Conservation (phyloP, 2,329 filamentous ascomycete genomes). For the Sphaerulina musiva region DNA sequence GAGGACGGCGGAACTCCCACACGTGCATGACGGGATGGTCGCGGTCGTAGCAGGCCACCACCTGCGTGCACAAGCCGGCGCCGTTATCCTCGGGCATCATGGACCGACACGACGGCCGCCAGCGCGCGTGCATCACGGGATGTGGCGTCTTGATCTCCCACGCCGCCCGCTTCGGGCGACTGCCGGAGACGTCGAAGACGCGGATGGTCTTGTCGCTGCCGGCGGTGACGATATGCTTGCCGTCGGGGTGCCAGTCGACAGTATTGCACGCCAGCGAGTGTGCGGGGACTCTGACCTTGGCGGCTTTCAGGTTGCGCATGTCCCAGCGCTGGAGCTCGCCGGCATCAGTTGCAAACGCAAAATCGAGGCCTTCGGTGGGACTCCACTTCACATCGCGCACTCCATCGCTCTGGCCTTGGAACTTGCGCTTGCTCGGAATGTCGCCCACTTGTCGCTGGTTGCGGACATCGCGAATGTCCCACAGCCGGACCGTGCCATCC, state of each 20-base stretch:
- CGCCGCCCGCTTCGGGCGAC: slow-evolving; percentile 52
- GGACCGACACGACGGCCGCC: slow-evolving; percentile 55
- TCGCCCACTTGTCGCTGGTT: slow-evolving; percentile 36
- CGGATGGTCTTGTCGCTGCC: slow-evolving; percentile 56
- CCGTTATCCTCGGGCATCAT: slow-evolving; percentile 47
- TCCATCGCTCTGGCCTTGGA: slow-evolving; percentile 53
- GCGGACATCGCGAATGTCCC: slow-evolving; percentile 55
- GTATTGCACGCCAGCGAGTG: slow-evolving; percentile 53
- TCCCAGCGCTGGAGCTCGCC: slow-evolving; percentile 61
- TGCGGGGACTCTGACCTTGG: slow-evolving; percentile 55
- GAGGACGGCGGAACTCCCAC: slow-evolving; percentile 58
- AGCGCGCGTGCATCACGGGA: slow-evolving; percentile 56
- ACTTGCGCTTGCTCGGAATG: slow-evolving; percentile 51
- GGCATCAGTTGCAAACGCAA: slow-evolving; percentile 59
- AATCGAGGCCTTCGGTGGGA: slow-evolving; percentile 55
- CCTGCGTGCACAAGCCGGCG: slow-evolving; percentile 54
- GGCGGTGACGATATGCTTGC: slow-evolving; percentile 58
- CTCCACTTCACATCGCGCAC: slow-evolving; percentile 61
- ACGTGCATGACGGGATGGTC: slow-evolving; percentile 56
- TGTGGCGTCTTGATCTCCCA: slow-evolving; percentile 56
- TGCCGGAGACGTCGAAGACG: slow-evolving; percentile 57
- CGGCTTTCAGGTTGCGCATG: slow-evolving; percentile 50
- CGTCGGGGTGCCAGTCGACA: slow-evolving; percentile 62
- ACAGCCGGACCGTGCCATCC: slow-evolving; percentile 57
- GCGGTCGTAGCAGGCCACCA: slow-evolving; percentile 57